These are phyloP conservation scores for Candida khao-thaluensis DNA, from an alignment of 805 yeast species.

Conservation along the genomic window DNA sequence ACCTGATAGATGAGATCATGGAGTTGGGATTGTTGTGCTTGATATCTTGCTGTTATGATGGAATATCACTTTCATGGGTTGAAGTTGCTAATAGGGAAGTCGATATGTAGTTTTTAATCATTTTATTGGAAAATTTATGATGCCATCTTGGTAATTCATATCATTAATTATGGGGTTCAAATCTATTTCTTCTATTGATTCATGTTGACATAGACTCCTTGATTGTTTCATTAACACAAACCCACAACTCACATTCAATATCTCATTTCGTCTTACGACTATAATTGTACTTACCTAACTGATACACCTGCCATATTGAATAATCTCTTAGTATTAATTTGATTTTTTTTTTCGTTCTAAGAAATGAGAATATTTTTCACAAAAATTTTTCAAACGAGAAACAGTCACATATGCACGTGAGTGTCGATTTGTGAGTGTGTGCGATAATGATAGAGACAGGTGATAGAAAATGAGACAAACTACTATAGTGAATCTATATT, in stretches of 20 bases:
- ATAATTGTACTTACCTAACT: conserved; percentile 77
- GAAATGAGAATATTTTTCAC: conserved; percentile 14
- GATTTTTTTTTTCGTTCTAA: conserved; percentile 14
- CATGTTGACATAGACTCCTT: too few species aligned
- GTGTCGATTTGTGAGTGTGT: too few species aligned
- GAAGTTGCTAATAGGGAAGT: too few species aligned
- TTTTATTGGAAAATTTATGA: not conserved
- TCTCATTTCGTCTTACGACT: not conserved
- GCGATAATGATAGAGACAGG: too few species aligned
- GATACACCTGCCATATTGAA: conserved; percentile 93
- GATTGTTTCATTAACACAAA: too few species aligned
- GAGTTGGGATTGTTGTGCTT: not conserved
- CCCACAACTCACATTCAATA: not conserved
- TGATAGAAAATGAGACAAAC: too few species aligned
- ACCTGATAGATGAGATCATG: not conserved
- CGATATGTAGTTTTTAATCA: not conserved
- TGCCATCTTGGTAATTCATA: not conserved
- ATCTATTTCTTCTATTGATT: too few species aligned
- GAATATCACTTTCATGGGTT: too few species aligned
- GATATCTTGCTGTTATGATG: not conserved
- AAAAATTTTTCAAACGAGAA: conserved; percentile 13
- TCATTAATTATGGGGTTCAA: too few species aligned
- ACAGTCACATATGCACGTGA: conserved; percentile 33
- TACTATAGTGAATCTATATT: too few species aligned
- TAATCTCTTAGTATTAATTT: conserved; percentile 11